Evolutionary conservation across 768 basidiomycete species (phyloP).

Genomic region (Serendipita sp.): DNA sequence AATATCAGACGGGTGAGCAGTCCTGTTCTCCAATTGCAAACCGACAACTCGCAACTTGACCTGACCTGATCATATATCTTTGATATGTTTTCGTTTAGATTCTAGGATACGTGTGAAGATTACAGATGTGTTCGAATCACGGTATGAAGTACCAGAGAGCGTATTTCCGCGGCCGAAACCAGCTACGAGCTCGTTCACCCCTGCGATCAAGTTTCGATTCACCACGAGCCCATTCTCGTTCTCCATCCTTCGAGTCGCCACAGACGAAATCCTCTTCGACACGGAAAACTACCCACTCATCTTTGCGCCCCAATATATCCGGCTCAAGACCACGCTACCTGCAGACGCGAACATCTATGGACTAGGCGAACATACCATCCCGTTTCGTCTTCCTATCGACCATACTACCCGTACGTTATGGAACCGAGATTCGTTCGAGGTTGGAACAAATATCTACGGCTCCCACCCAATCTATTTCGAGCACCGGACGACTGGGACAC

Average conservation of each 20-base stretch:
- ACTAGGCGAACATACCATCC: slow-evolving; percentile 55
- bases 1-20: slow-evolving; percentile 1
- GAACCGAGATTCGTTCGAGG: slow-evolving; percentile 49
- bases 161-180: slow-evolving; percentile 40
- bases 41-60: no score
- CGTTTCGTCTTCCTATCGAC: slow-evolving; percentile 37
- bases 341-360: slow-evolving; percentile 56
- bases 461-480: slow-evolving; percentile 63
- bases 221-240: slow-evolving; percentile 47
- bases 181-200: slow-evolving; percentile 18
- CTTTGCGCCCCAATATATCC: slow-evolving; percentile 64
- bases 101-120: slow-evolving; percentile 7
- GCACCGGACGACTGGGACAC: slow-evolving; percentile 47
- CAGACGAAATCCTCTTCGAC: slow-evolving; percentile 42
- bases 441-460: slow-evolving; percentile 54
- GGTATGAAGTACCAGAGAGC: slow-evolving; percentile 49
- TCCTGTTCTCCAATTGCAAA: neutral
- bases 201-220: slow-evolving; percentile 44
- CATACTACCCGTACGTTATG: slow-evolving; percentile 35
- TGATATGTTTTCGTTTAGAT: neutral
- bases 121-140: slow-evolving; percentile 19
- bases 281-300: slow-evolving; percentile 47
- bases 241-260: slow-evolving; percentile 33
- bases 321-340: slow-evolving; percentile 49
- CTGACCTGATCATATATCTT: no score